These are phyloP conservation scores for Coemansia sp. DNA, from an alignment of 192 early-diverging fungal genomes.

Conservation along the genomic window DNA sequence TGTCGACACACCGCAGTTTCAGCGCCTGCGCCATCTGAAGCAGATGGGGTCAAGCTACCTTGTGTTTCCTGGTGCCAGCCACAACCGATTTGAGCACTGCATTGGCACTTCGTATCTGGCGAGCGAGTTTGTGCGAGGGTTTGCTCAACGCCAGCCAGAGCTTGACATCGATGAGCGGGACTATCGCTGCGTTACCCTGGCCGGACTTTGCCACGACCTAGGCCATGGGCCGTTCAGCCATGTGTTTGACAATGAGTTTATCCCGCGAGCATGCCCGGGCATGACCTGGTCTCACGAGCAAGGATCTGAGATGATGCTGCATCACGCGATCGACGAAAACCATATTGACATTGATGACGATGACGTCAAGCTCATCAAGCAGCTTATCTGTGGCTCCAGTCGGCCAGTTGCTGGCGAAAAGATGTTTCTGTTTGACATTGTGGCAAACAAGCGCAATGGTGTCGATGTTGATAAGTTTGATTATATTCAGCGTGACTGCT, in stretches of 20 bases:
- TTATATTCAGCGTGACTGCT: constrained; percentile 74
- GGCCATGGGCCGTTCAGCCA: constrained; percentile 97
- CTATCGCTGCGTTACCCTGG: constrained; percentile 79
- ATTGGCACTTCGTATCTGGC: constrained; percentile 86
- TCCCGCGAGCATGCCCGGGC: constrained; percentile 60
- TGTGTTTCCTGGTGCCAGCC: constrained; percentile 91
- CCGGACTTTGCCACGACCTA: constrained; percentile 92
- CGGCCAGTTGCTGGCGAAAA: constrained; percentile 42
- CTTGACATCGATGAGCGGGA: constrained; percentile 76
- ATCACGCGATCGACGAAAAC: constrained; percentile 72
- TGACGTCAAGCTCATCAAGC: constrained; percentile 64
- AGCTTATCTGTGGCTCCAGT: constrained; percentile 65
- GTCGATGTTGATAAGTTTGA: constrained; percentile 96
- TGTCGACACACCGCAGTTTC: constrained; percentile 95
- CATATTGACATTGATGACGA: constrained; percentile 61
- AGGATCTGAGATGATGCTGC: constrained; percentile 83
- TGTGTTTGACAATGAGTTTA: constrained; percentile 89
- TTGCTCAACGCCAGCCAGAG: constrained; percentile 73
- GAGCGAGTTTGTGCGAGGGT: constrained; percentile 64
- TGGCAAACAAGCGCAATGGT: constrained; percentile 90
- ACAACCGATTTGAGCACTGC: constrained; percentile 96
- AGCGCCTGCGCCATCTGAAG: constrained; percentile 89
- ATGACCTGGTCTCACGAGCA: constrained; percentile 70
- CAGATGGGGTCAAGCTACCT: constrained; percentile 83
- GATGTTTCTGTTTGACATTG: constrained; percentile 91